Evolutionary conservation across 108 stramenopile species (phyloP).

Genomic region (Aurantiochytrium sp.): DNA sequence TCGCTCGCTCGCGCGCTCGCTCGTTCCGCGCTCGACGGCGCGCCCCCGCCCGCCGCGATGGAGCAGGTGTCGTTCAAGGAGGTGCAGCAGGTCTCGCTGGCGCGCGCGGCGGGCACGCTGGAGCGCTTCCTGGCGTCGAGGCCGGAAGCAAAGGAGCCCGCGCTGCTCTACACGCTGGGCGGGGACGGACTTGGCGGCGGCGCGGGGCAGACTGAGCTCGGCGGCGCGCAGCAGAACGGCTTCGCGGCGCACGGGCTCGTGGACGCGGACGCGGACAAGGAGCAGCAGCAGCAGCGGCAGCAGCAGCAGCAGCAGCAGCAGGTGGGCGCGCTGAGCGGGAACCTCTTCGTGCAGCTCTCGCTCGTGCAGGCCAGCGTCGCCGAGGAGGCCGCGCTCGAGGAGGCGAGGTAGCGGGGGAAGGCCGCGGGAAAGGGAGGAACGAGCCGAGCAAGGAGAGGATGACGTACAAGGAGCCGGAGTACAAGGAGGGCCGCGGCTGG

Average conservation of each 20-base stretch:
- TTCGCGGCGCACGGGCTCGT: no score
- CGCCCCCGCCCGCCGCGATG: background rate
- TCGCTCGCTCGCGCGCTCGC: no score
- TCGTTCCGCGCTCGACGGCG: background rate
- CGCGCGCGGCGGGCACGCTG: background rate
- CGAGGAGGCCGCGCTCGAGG: background rate
- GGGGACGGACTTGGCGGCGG: background rate
- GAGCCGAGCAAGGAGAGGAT: background rate
- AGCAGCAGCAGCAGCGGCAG: no score
- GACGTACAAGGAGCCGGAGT: background rate
- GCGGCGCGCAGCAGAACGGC: background rate
- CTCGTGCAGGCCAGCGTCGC: background rate
- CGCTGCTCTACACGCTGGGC: background rate
- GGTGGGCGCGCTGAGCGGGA: background rate
- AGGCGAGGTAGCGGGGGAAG: no score
- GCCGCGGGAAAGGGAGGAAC: no score
- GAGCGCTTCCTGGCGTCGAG: background rate
- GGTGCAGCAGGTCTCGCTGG: background rate
- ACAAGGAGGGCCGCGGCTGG: background rate
- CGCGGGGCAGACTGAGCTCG: background rate
- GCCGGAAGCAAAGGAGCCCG: background rate
- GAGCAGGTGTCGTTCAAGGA: background rate
- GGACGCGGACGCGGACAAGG: no score
- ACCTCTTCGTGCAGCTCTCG: slow-evolving; percentile 9
- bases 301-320: no score